Base-by-base conservation (phyloP, 2,329 filamentous ascomycete species). In the Mollisiaceae sp. region DNA sequence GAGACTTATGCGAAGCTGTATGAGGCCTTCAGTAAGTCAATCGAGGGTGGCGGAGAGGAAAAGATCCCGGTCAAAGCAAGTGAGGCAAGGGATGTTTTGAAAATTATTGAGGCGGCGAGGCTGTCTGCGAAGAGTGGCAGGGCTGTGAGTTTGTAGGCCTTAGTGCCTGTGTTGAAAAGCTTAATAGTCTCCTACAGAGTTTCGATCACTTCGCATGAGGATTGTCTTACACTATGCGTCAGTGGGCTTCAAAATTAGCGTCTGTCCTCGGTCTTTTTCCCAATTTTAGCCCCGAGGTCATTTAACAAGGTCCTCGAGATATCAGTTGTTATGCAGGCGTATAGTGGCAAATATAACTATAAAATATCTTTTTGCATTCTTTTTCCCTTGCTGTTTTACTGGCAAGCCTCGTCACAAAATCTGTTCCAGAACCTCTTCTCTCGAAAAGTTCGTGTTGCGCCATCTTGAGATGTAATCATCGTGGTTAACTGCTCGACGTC, bases 381-480 rank as follows among this genome's bases (percentile, higher is more conserved):
- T 32, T 32, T 6, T 6, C 27, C 27, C 27, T 32, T 32, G 3
- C 6, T 32, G 27, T 32, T 32, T 3, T 6, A 6, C 27, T 32
- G 27, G 3, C 3, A 47, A 4, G 9, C 20, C 3, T 47, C 43
- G 3, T 72, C 59, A 76, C 4, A 76, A 55, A 60, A 76, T 74
- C 45, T 74, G 66, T 9, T 61, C 50, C 27, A 76, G 27, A 1
- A 70, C 70, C 52, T 76, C 66, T 36, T 72, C 68, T 36, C 71
- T 72, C 15, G 77, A 65, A 67, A 85, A 88, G 74, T 91, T 93
- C 3, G 90, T 89, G 72, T 90, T 88, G 68, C 89, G 85, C 82
- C 89, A 93, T 65, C 89, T 85, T 18, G 91, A 94, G 67, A 92
- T 82, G 70, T 89, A 96, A 76, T 96, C 93, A 71, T 96, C 93